These are phyloP conservation scores for Raphanus sativus DNA, from an alignment of 345 rosid genomes.

Conservation along the genomic window DNA sequence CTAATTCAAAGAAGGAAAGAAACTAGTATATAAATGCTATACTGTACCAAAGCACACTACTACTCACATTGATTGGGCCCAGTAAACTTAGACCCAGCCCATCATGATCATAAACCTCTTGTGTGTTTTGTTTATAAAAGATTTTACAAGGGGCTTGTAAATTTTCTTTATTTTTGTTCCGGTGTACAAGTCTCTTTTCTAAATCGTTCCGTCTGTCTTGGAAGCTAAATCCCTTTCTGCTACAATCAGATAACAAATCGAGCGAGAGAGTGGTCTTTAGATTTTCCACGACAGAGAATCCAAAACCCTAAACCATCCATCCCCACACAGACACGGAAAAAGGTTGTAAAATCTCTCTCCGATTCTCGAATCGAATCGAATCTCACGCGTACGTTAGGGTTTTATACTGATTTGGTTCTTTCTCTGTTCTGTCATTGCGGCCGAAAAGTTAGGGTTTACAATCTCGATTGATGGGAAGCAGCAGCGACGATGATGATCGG, in stretches of 20 bases:
- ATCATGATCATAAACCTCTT: not conserved
- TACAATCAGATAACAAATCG: conserved; percentile 14
- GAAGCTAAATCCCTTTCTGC: not conserved
- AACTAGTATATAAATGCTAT: not conserved
- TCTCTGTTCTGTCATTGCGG: conserved; percentile 23
- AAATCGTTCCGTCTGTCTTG: not conserved
- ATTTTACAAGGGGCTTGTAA: not conserved
- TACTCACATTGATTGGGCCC: not conserved
- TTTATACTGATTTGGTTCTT: conserved; percentile 4
- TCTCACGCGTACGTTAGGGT: conserved; percentile 24
- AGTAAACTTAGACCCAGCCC: conserved; percentile 11
- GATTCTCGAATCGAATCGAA: conserved; percentile 10
- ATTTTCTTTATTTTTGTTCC: not conserved
- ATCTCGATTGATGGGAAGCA: conserved; percentile 56
- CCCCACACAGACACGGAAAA: not conserved
- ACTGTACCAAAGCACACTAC: not conserved
- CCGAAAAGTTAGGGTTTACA: conserved; percentile 33
- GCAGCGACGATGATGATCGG: conserved; percentile 72
- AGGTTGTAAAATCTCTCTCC: not conserved
- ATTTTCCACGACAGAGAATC: conserved; percentile 24
- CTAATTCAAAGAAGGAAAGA: too few relatives aligned
- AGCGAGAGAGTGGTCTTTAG: conserved; percentile 11
- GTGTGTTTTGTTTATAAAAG: not conserved
- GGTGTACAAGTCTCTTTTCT: not conserved
- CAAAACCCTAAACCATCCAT: conserved; percentile 24